Evolutionary conservation across 1,284 basidiomycete species (phyloP), one percentile per base, ranked within the genome.

Genomic region (Trametes versicolor): DNA sequence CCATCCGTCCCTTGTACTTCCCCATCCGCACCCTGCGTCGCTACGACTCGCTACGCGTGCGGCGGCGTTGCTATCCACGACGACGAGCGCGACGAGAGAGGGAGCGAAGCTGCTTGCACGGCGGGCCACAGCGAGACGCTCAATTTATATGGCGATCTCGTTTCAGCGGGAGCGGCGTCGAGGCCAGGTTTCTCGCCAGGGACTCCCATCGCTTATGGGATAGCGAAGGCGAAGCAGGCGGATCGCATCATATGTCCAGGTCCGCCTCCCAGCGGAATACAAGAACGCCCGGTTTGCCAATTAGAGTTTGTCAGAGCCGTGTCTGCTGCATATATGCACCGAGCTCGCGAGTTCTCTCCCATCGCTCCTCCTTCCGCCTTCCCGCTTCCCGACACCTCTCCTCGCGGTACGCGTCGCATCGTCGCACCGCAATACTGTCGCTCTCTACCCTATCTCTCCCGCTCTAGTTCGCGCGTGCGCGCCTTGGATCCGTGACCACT

Each of bases 401-500:
- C 45, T 53, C 63, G 29, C 27, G 15, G 43, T 47, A 55, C 63
- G 58, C 53, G 58, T 43, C 52, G 48, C 50, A 32, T n/a, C 41
- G 41, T n/a, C 55, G 27, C 48, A 15, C 32, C 4, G 32, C 29
- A 17, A 23, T 9, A 34, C 50, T 39, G 32, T 41, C 59, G 34
- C 64, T 57, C 55, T 37, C 59, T 61, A 57, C 49, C 45, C 12
- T 51, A 41, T 43, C 34, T 21, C 41, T 39, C 27, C 43, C 34
- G 23, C 41, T 62, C 47, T 45, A 41, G 19, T 32, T 48, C 53
- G 59, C 60, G 53, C 53, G 41, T 60, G 62, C 60, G 64, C 67
- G 50, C 64, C 52, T 41, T 69, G 62, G 62, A 69, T 69, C 67
- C 67, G 64, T 69, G 64, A 69, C 62, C 67, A 63, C 68, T 67